Percentiles rank a stretch among this genome's conserved stretches.
Conservation (phyloP, 1,284 basidiomycete genomes). For the Cerioporus squamosus region DNA sequence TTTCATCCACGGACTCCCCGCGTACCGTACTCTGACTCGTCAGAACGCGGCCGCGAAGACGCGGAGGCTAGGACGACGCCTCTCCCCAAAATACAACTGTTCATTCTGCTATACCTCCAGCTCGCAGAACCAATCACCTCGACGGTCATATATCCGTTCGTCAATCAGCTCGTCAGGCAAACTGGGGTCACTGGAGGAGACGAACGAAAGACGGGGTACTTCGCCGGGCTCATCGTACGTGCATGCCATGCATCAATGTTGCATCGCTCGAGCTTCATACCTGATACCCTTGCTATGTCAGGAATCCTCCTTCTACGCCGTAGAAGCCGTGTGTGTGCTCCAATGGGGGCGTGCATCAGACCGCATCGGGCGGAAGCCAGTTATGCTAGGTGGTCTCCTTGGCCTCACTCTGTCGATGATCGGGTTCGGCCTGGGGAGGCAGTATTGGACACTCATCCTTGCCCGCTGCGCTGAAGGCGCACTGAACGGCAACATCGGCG, state of each 20-base stretch:
- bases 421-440: constrained; percentile 68
- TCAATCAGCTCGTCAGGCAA: constrained; percentile 52
- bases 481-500: constrained; percentile 62
- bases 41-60: background rate
- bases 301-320: constrained; percentile 72
- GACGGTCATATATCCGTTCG: constrained; percentile 69
- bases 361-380: constrained; percentile 67
- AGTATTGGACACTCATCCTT: constrained; percentile 59
- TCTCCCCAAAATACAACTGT: constrained; percentile 66
- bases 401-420: constrained; percentile 70
- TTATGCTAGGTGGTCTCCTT: constrained; percentile 66
- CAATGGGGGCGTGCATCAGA: constrained; percentile 75
- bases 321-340: constrained; percentile 65
- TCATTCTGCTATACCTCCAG: constrained; percentile 63
- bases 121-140: constrained; percentile 56
- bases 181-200: constrained; percentile 68
- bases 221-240: constrained; percentile 55
- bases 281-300: constrained; percentile 31
- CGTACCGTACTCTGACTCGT: background rate
- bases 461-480: constrained; percentile 54
- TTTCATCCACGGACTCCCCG: no score
- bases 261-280: background rate
- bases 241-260: background rate
- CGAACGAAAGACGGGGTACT: constrained; percentile 52
- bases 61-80: constrained; percentile 47